Evolutionary conservation across 176 grass and related monocot species (phyloP), one percentile per base, ranked within the genome.

Genomic region (Phragmites australis): DNA sequence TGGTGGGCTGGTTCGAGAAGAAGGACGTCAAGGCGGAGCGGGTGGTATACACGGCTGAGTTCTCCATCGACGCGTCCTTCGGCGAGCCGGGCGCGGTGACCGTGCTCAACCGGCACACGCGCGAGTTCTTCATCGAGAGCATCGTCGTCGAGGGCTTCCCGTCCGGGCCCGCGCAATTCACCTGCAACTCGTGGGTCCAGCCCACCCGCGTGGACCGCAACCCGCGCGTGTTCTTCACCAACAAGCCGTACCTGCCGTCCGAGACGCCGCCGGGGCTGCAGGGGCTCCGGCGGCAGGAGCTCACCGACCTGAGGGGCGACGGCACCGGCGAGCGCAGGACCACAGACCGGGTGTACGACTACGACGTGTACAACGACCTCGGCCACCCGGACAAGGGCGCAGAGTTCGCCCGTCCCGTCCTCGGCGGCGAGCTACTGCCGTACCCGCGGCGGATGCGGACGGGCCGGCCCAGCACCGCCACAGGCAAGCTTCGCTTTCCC

Each of bases 1-100:
- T 99, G 42, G 79, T 81, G 39, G 90, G 86, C 1, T 99, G 96
- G 96, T 99, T 93, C 81, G 84, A 95, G 64, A 99, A 99, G 85
- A 91, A 91, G 75, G 86, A 99, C 68, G 30, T 78, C 25, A 95
- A 95, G 80, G 78, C 81, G 68, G 90, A 95, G 68, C 72, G 72
- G 60, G 88, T 95, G 84, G 90, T 93, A 75, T 93, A 91, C 86
- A 91, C 88, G 60, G 93, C 86, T 14, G 93, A 95, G 75, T 99
- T 99, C 90, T 34, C 83, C 49, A 76, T 99, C 21, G 93, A 91
- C 88, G 86, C 87, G 4, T 72, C 43, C 19, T 95, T 95, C 79
- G 93, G 90, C 72, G 93, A 90, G 81, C 93, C 93, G 0, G 96
- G 96, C 70, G 96, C 96, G 13, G 88, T 99, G 17, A 72, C 86